These are phyloP conservation scores for Nemania abortiva DNA, from an alignment of 2,329 filamentous ascomycete species.

Conservation along the genomic window DNA sequence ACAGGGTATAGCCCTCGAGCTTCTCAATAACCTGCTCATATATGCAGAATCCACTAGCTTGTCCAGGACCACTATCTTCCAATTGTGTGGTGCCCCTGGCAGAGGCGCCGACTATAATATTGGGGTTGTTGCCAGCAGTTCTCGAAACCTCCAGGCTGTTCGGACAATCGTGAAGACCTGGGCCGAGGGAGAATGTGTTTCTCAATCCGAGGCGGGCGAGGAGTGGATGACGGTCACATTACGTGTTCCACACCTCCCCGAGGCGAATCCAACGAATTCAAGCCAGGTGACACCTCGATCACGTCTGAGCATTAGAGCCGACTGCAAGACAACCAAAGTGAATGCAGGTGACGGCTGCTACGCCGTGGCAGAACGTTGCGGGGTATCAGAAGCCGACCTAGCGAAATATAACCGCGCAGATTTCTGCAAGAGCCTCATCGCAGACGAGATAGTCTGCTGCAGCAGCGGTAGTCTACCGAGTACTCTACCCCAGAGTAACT, in stretches of 20 bases:
- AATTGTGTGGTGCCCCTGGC: background rate
- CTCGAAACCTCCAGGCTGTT: background rate
- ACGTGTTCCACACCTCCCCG: conserved; percentile 3
- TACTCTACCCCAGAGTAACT: background rate
- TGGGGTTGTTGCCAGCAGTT: conserved; percentile 11
- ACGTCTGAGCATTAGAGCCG: background rate
- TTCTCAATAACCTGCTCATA: no score
- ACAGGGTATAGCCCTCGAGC: conserved; percentile 10
- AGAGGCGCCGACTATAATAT: conserved; percentile 10
- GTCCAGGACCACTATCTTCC: background rate
- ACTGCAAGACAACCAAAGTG: conserved; percentile 3
- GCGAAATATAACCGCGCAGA: conserved; percentile 2
- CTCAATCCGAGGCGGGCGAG: conserved; percentile 9
- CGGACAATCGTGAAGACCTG: conserved; percentile 9
- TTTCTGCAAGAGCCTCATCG: conserved; percentile 16
- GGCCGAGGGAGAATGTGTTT: conserved; percentile 9
- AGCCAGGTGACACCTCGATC: background rate
- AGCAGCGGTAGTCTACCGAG: conserved; percentile 9
- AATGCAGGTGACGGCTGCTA: conserved; percentile 19
- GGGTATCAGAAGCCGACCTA: background rate
- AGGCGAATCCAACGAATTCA: background rate
- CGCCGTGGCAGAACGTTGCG: conserved; percentile 12
- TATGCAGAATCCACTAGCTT: background rate
- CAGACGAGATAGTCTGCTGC: conserved; percentile 18
- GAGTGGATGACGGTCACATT: conserved; percentile 12